Conservation (phyloP, 1,284 basidiomycete genomes). For the Pyrrhoderma lamaoense region DNA sequence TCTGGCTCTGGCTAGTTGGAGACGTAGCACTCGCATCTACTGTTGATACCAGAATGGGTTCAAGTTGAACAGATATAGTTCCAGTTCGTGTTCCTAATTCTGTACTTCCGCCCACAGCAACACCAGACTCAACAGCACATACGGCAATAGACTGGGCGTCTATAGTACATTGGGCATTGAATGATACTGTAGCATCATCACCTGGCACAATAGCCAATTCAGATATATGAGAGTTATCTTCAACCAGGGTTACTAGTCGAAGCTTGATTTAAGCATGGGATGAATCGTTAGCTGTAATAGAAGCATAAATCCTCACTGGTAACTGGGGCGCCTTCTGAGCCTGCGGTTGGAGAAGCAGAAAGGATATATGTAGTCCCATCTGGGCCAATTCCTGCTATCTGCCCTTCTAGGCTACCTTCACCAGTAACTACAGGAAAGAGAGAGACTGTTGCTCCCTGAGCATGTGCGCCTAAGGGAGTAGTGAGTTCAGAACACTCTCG, state of each 20-base stretch:
- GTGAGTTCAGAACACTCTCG: too few species aligned
- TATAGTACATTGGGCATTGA: not conserved
- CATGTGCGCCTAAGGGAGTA: too few species aligned
- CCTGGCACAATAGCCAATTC: not conserved
- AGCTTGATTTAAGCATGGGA: not conserved
- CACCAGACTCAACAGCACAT: not conserved
- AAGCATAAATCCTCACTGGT: not conserved
- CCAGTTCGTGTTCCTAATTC: not conserved
- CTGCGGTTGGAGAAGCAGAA: not conserved
- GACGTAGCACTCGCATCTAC: not conserved
- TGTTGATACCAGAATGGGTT: not conserved
- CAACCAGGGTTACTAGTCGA: constrained; percentile 6
- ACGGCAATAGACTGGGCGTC: not conserved
- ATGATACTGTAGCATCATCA: not conserved
- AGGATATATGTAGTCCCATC: constrained; percentile 8
- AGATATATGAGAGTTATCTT: constrained; percentile 1
- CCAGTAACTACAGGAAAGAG: not conserved
- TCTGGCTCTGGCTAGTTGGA: not conserved
- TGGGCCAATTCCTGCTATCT: not conserved
- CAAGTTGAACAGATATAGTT: not conserved
- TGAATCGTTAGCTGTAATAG: not conserved
- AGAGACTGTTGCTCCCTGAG: not conserved
- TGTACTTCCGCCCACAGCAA: not conserved
- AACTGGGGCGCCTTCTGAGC: not conserved
- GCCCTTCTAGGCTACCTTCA: not conserved